Evolutionary conservation across 495 filamentous ascomycete genomes (phyloP).

Genomic region (Neurospora cerealis): DNA sequence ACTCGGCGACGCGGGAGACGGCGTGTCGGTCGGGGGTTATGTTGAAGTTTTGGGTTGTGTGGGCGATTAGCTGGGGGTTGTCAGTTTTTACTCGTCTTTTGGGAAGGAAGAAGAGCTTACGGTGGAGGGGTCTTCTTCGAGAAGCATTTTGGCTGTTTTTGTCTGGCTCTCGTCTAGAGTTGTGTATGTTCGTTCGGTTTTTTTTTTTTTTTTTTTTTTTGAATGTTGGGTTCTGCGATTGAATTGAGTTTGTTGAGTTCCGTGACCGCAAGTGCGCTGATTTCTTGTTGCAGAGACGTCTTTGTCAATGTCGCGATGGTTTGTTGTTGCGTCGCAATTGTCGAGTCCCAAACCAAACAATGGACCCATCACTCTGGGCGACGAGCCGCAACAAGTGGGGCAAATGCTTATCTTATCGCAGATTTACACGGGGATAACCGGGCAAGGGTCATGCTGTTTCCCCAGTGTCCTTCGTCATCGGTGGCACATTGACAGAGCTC

Average conservation of each 20-base stretch:
- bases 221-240: neutral
- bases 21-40: slow-evolving; percentile 77
- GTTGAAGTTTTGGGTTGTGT: slow-evolving; percentile 91
- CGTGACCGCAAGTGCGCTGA: neutral
- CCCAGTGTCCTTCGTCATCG: slow-evolving; percentile 23
- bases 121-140: slow-evolving; percentile 88
- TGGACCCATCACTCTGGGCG: slow-evolving; percentile 11
- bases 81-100: too few relatives aligned
- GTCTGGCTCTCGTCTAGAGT: too few relatives aligned
- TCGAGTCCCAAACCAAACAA: neutral
- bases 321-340: slow-evolving; percentile 3
- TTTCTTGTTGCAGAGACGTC: neutral
- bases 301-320: slow-evolving; percentile 1
- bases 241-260: neutral
- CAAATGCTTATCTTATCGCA: slow-evolving; percentile 28
- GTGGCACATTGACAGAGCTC: slow-evolving; percentile 20
- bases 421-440: neutral
- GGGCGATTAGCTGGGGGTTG: slow-evolving; percentile 89
- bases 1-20: slow-evolving; percentile 78
- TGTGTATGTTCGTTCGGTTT: too few relatives aligned
- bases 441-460: neutral
- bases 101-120: too few relatives aligned
- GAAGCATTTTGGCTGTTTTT: slow-evolving; percentile 60
- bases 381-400: slow-evolving; percentile 6
- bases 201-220: too few relatives aligned